Percentiles rank a stretch among this genome's conserved stretches.
These are phyloP conservation scores for Carex kokanica DNA, from an alignment of 176 grass and related monocot genomes.

Conservation along the genomic window DNA sequence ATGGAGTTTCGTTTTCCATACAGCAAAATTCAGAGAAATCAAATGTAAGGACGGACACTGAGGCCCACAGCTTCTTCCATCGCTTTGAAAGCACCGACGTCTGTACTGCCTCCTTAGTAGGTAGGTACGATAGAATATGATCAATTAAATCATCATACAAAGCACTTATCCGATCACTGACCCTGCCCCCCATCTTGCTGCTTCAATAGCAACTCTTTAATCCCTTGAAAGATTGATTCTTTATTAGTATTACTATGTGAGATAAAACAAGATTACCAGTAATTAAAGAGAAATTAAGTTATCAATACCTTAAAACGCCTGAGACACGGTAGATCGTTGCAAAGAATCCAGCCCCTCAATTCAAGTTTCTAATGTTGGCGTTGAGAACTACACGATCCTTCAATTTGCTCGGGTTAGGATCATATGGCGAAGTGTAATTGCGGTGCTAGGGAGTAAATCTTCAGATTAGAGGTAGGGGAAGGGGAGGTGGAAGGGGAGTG, in stretches of 20 bases:
- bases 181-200: neutral
- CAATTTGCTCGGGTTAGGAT: no score
- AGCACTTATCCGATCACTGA: no score
- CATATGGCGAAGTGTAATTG: no score
- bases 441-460: no score
- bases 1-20: no score
- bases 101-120: neutral
- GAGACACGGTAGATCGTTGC: neutral
- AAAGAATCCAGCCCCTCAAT: neutral
- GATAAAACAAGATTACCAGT: neutral
- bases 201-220: neutral
- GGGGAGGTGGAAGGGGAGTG: no score
- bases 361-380: neutral
- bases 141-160: no score
- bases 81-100: neutral
- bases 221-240: neutral
- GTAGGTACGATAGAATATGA: no score
- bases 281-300: neutral
- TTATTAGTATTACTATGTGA: no score
- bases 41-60: neutral
- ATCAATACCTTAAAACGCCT: neutral
- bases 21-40: no score
- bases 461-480: no score
- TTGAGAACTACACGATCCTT: neutral
- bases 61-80: slow-evolving; percentile 1